phyloP scores from a whole-genome alignment of 2,329 filamentous ascomycete genomes.

The Beauveria bassiana region DNA sequence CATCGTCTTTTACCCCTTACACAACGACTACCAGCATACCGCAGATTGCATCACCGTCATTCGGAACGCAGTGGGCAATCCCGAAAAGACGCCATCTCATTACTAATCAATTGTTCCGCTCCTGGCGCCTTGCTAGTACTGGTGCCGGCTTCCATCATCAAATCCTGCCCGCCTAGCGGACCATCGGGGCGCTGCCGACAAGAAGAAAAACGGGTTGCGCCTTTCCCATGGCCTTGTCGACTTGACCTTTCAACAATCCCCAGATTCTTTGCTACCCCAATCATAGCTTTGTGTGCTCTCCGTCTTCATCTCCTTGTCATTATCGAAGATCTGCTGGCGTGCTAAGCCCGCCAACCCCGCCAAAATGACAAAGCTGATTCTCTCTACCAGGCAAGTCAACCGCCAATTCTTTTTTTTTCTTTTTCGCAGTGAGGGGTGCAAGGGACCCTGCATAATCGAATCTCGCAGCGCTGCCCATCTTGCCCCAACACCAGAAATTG shows the following conservation, averaged over 20 bases:
- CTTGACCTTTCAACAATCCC: slow-evolving; percentile 4
- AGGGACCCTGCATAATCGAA: background rate
- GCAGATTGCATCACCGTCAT: background rate
- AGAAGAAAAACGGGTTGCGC: background rate
- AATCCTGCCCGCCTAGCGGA: slow-evolving; percentile 10
- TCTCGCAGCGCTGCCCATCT: background rate
- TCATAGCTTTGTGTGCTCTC: background rate
- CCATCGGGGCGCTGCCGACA: slow-evolving; percentile 5
- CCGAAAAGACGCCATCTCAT: slow-evolving; percentile 8
- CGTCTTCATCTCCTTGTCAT: background rate
- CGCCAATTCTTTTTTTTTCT: slow-evolving; percentile 6
- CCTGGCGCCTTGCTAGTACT: background rate
- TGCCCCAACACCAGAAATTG: background rate
- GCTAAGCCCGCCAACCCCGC: background rate
- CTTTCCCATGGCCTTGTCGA: background rate
- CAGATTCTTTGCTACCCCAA: background rate
- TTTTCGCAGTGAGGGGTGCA: background rate
- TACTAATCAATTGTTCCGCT: slow-evolving; percentile 5
- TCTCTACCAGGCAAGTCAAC: slow-evolving; percentile 72
- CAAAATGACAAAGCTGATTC: slow-evolving; percentile 67
- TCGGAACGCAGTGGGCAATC: background rate
- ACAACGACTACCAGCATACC: background rate
- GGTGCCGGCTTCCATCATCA: background rate
- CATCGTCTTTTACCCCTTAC: background rate
- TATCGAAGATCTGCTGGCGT: background rate